Percentiles rank a stretch among this genome's conserved stretches.
These are phyloP conservation scores for Trifolium fragiferum DNA, from an alignment of 306 rosid genomes.

Conservation along the genomic window DNA sequence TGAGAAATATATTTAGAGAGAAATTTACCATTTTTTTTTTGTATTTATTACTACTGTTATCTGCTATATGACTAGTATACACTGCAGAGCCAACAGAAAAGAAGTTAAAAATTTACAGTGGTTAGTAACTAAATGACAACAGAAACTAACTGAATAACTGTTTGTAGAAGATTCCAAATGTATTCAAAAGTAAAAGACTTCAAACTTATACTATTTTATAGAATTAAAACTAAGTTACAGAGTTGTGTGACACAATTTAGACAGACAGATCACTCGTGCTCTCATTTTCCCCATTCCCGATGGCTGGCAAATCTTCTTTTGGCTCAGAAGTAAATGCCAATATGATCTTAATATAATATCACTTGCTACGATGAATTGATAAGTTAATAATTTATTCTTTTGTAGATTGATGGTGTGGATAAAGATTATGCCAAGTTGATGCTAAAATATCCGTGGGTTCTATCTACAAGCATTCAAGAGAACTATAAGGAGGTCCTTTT, in stretches of 20 bases:
- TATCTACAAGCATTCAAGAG: constrained; percentile 68
- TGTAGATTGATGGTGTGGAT: constrained; percentile 64
- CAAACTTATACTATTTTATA: too few species aligned
- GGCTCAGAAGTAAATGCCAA: not conserved
- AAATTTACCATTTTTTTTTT: too few species aligned
- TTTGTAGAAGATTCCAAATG: not conserved
- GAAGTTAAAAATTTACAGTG: not conserved
- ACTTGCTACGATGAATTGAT: not conserved
- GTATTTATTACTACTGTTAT: too few species aligned
- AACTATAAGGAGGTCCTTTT: constrained; percentile 61
- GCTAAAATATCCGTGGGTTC: constrained; percentile 83
- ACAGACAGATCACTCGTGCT: not conserved
- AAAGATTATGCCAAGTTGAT: constrained; percentile 57
- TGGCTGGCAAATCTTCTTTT: too few species aligned
- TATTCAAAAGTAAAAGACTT: not conserved
- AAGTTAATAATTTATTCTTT: constrained; percentile 23
- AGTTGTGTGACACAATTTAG: not conserved
- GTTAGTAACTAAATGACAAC: not conserved
- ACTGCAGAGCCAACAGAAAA: too few species aligned
- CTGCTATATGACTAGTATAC: too few species aligned
- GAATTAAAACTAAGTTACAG: not conserved
- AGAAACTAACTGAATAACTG: not conserved
- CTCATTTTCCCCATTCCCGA: not conserved
- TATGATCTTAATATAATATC: not conserved
- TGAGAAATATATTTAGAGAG: too few species aligned